Evolutionary conservation across 2,329 filamentous ascomycete species (phyloP).

Genomic region (Aschersonia sp.): DNA sequence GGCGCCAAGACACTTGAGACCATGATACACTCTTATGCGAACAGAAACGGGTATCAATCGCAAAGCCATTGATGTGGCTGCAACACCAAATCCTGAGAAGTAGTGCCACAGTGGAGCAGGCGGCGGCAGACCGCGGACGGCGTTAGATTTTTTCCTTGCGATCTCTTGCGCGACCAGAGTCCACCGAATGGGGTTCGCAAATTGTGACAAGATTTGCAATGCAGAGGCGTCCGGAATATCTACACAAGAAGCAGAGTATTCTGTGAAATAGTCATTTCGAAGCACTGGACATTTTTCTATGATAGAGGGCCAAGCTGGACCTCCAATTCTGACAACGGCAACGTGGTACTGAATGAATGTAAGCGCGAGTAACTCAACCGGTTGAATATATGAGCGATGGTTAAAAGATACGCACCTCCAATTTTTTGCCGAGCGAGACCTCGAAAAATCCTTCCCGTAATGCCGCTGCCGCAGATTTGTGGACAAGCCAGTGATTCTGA

Average conservation of each 20-base stretch:
- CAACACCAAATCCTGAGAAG: neutral
- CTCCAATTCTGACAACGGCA: neutral
- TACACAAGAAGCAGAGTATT: neutral
- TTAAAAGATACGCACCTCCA: neutral
- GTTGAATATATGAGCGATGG: neutral
- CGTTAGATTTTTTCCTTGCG: neutral
- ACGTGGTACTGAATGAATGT: neutral
- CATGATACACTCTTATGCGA: constrained; percentile 1
- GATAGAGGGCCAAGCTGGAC: neutral
- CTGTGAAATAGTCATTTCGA: neutral
- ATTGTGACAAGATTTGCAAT: constrained; percentile 1
- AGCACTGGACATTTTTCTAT: neutral
- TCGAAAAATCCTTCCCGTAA: constrained; percentile 6
- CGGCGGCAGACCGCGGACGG: neutral
- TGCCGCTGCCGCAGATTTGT: constrained; percentile 8
- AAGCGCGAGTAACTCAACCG: neutral
- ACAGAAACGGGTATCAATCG: neutral
- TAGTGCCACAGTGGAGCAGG: neutral
- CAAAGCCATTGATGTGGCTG: neutral
- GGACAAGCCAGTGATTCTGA: constrained; percentile 9
- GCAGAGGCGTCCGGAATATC: neutral
- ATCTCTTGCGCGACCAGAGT: neutral
- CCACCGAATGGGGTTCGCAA: constrained; percentile 1
- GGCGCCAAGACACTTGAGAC: neutral
- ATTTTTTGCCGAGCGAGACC: constrained; percentile 1